Base-by-base conservation (phyloP, 331 rosid species). In the Phaseolus coccineus region DNA sequence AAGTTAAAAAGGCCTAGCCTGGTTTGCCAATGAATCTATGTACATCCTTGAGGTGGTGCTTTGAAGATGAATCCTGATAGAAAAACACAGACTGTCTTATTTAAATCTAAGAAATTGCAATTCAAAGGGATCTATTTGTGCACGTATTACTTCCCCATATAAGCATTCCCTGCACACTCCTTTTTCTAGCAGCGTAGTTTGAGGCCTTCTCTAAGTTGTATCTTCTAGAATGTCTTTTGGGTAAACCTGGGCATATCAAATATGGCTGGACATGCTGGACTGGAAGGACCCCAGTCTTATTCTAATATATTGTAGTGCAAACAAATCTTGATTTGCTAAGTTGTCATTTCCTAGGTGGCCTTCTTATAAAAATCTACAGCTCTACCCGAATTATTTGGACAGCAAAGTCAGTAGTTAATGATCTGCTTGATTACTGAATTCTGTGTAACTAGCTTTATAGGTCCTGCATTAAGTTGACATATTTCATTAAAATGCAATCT, bases 1-100 rank as follows among this genome's bases (percentile, higher is more conserved):
- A 31, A 12, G 56, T 69, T 74, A 53, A 78, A 79, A 71, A 75
- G 24, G 39, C 55, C 47, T 74, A 6, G 64, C 65, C 64, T 10
- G 82, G 67, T 59, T 14, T 28, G 8, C 42, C 47, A 16, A 71
- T 24, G 56, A 16, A 71, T 59, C 35, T 39, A 27, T 69, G 55
- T 70, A 53, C 53, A 33, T 53, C 64, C 55, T 7, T 63, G 28
- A 22, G 73, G 15, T 22, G 27, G 42, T 52, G 37, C 51, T 77
- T 76, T 71, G 63, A 50, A 40, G 50, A 66, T 8, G 65, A 46
- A 25, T 33, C 65, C 47, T 31, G 42, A 61, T 61, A 12, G 42
- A 6, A 35, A 19, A 14, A 61, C 40, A 13, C 5, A 24, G 67
- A 30, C 31, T 30, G 12, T 14, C 19, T 30, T 30, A 61, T 30